Evolutionary conservation across 2,329 filamentous ascomycete genomes (phyloP).

Genomic region (Parastagonospora nodorum): DNA sequence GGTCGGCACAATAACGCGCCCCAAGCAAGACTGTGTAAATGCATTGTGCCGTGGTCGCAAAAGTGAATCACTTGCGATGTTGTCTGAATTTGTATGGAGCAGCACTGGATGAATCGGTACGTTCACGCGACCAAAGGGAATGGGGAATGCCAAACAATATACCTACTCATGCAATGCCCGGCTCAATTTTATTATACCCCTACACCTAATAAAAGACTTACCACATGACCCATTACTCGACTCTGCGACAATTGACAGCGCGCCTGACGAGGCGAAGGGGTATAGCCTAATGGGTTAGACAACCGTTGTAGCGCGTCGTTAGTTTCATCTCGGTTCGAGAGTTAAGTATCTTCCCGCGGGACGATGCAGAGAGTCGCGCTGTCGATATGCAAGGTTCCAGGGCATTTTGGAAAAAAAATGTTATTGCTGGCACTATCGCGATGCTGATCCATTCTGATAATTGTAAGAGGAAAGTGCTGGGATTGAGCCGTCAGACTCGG

Average conservation of each 20-base stretch:
- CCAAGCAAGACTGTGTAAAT: background rate
- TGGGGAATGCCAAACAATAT: background rate
- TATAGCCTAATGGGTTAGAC: conserved; percentile 4
- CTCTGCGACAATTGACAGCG: conserved; percentile 3
- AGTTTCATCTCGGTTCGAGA: conserved; percentile 6
- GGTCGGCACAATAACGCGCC: background rate
- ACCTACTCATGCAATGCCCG: background rate
- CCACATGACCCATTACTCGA: conserved; percentile 2
- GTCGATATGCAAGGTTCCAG: no score
- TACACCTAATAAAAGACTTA: conserved; percentile 1
- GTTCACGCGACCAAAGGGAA: no score
- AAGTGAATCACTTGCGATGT: background rate
- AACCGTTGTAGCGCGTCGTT: conserved; percentile 4
- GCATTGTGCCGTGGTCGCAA: conserved; percentile 5
- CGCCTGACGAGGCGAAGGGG: background rate
- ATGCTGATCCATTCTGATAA: no score
- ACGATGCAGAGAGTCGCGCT: no score
- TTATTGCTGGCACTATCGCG: background rate
- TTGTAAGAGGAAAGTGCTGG: no score
- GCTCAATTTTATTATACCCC: background rate
- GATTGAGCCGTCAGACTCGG: background rate
- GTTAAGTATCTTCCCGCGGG: background rate
- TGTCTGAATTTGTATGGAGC: background rate
- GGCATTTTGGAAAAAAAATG: background rate
- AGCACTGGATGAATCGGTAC: no score